Conservation (phyloP, 495 filamentous ascomycete species). For the Pyrenula massariospora region DNA sequence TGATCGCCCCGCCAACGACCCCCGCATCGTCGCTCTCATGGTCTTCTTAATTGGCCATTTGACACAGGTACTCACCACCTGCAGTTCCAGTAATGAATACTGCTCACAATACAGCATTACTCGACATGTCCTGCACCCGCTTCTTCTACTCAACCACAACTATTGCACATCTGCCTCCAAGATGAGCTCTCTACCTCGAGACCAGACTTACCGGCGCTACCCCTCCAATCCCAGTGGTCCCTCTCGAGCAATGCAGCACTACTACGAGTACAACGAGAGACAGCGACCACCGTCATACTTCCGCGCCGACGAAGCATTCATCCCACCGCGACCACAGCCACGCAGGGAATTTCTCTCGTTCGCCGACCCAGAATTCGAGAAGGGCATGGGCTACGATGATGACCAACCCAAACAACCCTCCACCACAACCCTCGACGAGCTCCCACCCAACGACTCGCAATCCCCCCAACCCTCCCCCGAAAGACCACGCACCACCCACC, state of each 20-base stretch:
- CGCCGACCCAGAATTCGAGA: background rate
- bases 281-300: background rate
- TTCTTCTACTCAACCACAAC: too few species aligned
- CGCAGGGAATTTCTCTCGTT: background rate
- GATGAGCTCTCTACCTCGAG: background rate
- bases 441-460: background rate
- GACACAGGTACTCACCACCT: too few species aligned
- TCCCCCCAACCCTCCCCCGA: background rate
- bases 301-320: background rate
- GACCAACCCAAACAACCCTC: background rate
- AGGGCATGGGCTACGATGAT: background rate
- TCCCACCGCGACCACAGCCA: background rate
- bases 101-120: too few species aligned
- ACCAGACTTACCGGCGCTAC: background rate
- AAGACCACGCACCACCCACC: background rate
- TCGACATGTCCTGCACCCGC: background rate
- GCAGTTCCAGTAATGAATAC: too few species aligned
- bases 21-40: too few species aligned
- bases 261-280: background rate
- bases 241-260: background rate
- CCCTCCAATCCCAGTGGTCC: background rate
- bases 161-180: background rate
- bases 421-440: background rate
- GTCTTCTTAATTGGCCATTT: too few species aligned
- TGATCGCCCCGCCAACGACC: too few species aligned